Conservation (phyloP, 129 eudicot genomes). For the Dittrichia graveolens region DNA sequence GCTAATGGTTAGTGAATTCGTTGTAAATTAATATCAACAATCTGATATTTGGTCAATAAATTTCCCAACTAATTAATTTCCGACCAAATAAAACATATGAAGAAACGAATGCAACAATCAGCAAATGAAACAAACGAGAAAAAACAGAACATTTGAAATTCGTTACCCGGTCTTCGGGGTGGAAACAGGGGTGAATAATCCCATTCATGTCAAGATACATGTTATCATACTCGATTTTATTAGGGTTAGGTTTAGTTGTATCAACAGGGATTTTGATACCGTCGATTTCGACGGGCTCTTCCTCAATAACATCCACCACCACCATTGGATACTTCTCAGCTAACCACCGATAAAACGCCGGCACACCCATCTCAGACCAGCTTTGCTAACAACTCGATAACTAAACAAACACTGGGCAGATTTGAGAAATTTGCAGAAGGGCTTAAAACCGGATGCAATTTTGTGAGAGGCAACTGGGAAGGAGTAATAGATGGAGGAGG, state of each 20-base stretch:
- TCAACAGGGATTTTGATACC: slow-evolving; percentile 81
- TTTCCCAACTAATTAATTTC: background rate
- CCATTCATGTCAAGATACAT: slow-evolving; percentile 96
- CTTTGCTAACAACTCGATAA: background rate
- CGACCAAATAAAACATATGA: background rate
- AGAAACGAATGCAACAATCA: background rate
- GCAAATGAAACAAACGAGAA: background rate
- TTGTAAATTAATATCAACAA: slow-evolving; percentile 1
- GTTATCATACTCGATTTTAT: slow-evolving; percentile 76
- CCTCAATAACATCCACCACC: slow-evolving; percentile 75
- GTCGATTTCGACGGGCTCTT: slow-evolving; percentile 66
- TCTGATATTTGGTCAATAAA: too few relatives aligned
- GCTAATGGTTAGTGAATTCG: background rate
- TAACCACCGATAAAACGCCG: slow-evolving; percentile 94
- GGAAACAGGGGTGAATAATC: slow-evolving; percentile 96
- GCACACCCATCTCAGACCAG: slow-evolving; percentile 70
- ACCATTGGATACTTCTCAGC: slow-evolving; percentile 97
- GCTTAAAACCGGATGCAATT: background rate
- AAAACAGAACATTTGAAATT: background rate
- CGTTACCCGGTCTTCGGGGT: slow-evolving; percentile 88
- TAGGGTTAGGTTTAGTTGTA: slow-evolving; percentile 85
- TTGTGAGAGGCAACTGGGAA: background rate
- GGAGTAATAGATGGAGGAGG: background rate
- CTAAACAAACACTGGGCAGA: slow-evolving; percentile 22
- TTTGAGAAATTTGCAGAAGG: background rate